phyloP scores from a whole-genome alignment of 768 basidiomycete genomes.

The Podaxis sp. region DNA sequence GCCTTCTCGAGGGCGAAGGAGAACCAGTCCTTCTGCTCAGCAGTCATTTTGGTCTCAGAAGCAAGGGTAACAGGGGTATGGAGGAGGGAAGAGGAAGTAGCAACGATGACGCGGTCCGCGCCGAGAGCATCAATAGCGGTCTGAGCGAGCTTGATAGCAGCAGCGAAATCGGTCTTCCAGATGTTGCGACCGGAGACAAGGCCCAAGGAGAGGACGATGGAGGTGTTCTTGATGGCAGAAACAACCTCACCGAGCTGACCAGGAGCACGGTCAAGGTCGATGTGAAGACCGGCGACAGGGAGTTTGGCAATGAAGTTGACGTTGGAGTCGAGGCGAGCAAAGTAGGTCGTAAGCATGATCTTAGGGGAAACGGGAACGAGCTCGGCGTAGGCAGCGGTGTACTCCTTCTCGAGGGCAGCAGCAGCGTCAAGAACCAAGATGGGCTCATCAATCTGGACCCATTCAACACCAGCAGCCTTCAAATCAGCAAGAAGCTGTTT shows the following conservation, averaged over 20 bases:
- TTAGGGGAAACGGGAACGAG: constrained; percentile 83
- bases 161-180: constrained; percentile 95
- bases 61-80: constrained; percentile 97
- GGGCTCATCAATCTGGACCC: constrained; percentile 97
- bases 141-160: constrained; percentile 78
- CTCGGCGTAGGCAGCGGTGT: constrained; percentile 74
- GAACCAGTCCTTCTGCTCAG: constrained; percentile 95
- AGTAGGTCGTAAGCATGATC: constrained; percentile 95
- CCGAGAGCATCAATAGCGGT: constrained; percentile 84
- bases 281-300: constrained; percentile 90
- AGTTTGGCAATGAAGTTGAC: constrained; percentile 86
- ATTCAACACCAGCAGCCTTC: constrained; percentile 90
- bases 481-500: constrained; percentile 85
- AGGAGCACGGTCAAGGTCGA: constrained; percentile 94
- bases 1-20: constrained; percentile 98
- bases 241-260: constrained; percentile 82
- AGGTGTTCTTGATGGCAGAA: constrained; percentile 79
- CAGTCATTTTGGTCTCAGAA: constrained; percentile 86
- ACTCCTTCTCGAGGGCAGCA: constrained; percentile 74
- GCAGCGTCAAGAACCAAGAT: constrained; percentile 91
- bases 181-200: constrained; percentile 98
- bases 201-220: constrained; percentile 85
- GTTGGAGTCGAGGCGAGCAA: constrained; percentile 93
- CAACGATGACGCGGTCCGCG: constrained; percentile 84
- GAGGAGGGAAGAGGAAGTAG: constrained; percentile 95